Base-by-base conservation (phyloP, 164 flowering plant species). In the Annona cherimola region DNA sequence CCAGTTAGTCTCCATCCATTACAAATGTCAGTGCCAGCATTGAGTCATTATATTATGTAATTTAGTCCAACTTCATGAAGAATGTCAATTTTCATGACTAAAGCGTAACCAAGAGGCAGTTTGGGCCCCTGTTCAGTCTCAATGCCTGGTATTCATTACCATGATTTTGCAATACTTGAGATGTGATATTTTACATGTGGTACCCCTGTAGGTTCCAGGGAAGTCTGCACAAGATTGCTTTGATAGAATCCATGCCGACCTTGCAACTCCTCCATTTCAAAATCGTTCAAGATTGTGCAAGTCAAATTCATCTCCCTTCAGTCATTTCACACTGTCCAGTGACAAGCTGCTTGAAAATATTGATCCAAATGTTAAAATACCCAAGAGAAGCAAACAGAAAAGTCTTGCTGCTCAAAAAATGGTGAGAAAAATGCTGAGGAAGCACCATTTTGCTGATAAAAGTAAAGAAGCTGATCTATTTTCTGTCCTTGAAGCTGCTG, bases 181-280 rank as follows among this genome's bases (percentile, higher is more conserved):
- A 50, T 50, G 2, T 3, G 9, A 9, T 26, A 62, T 14, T 26
- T 20, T 12, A 40, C 42, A 41, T 64, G 3, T 44, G 12, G 41
- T 73, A 55, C 57, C 59, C 68, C 72, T 82, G 71, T 86, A 94
- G 98, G 98, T 94, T 55, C 91, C 96, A 60, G 96, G 98, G 74
- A 95, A 95, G 79, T 87, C 96, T 57, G 92, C 96, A 9, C 86
- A 89, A 66, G 98, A 92, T 14, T 92, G 99, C 80, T 92, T 92
- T 71, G 84, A 91, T 65, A 88, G 82, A 75, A 65, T 92, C 74
- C 84, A 92, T 67, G 84, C 87, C 26, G 85, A 82, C 55, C 79
- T 81, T 46, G 19, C 68, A 61, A 92, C 98, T 55, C 99, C 98
- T 68, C 79, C 85, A 67, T 81, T 80, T 39, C 84, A 55, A 45